Percentiles rank a stretch among this genome's conserved stretches.
These are phyloP conservation scores for Hylodesmum podocarpum DNA, from an alignment of 306 rosid species.

Conservation along the genomic window DNA sequence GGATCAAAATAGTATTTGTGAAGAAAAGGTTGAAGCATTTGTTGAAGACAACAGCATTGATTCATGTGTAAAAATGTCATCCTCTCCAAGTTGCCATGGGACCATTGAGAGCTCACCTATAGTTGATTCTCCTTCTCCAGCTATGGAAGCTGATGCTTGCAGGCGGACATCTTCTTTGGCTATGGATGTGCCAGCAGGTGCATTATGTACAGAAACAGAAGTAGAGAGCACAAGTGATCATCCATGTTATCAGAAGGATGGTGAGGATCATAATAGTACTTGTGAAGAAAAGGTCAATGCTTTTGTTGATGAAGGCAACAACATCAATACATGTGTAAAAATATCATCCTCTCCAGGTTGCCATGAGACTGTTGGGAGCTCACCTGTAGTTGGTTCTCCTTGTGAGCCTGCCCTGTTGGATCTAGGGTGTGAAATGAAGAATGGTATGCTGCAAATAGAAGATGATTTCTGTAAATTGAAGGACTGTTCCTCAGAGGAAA, in stretches of 20 bases:
- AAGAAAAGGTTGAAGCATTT: conserved; percentile 41
- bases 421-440: conserved; percentile 33
- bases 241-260: conserved; percentile 35
- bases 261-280: conserved; percentile 35
- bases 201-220: conserved; percentile 31
- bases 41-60: conserved; percentile 35
- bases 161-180: conserved; percentile 31
- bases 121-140: conserved; percentile 33
- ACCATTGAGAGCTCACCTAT: conserved; percentile 39
- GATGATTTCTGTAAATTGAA: conserved; percentile 40
- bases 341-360: conserved; percentile 37
- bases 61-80: conserved; percentile 28
- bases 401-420: conserved; percentile 35
- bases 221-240: conserved; percentile 32
- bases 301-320: conserved; percentile 34
- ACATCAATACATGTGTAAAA: conserved; percentile 32
- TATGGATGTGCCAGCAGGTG: conserved; percentile 41
- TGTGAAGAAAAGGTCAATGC: conserved; percentile 41
- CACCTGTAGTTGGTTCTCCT: conserved; percentile 43
- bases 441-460: conserved; percentile 31
- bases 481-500: conserved; percentile 34
- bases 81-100: conserved; percentile 38
- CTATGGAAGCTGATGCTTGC: conserved; percentile 40
- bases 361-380: conserved; percentile 35
- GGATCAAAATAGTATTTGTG: conserved; percentile 36